Conservation (phyloP, 306 rosid species). For the Castanopsis chinensis region DNA sequence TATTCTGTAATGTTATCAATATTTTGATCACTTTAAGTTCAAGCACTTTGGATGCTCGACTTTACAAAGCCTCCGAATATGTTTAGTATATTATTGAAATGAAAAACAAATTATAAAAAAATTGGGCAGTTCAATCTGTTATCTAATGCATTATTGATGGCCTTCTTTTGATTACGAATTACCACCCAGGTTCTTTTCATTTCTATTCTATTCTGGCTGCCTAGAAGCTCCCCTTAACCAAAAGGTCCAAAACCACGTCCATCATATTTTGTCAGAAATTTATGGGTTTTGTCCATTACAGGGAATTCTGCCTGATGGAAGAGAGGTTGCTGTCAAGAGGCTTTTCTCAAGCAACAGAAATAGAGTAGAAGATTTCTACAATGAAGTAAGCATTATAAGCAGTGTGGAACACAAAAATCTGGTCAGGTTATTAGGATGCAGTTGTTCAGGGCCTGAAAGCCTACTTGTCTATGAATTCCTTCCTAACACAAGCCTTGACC, state of each 20-base stretch:
- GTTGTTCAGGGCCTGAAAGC: conserved; percentile 95
- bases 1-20: neutral
- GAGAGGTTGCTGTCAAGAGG: conserved; percentile 94
- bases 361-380: conserved; percentile 82
- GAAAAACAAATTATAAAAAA: too few species aligned
- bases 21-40: too few species aligned
- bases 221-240: conserved; percentile 27
- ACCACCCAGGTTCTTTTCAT: too few species aligned
- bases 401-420: conserved; percentile 83
- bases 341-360: conserved; percentile 80
- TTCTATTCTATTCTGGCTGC: neutral
- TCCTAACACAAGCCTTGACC: conserved; percentile 85
- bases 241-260: neutral
- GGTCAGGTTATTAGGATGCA: conserved; percentile 84
- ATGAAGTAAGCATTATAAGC: conserved; percentile 85
- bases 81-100: too few species aligned
- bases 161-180: too few species aligned
- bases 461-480: conserved; percentile 83
- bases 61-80: neutral
- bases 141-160: too few species aligned
- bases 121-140: too few species aligned
- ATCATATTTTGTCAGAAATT: neutral
- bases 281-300: neutral
- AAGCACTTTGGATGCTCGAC: neutral
- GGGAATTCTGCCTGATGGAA: conserved; percentile 84